phyloP scores from a whole-genome alignment of 805 yeast genomes.

The Zygoascus biomembranicola region DNA sequence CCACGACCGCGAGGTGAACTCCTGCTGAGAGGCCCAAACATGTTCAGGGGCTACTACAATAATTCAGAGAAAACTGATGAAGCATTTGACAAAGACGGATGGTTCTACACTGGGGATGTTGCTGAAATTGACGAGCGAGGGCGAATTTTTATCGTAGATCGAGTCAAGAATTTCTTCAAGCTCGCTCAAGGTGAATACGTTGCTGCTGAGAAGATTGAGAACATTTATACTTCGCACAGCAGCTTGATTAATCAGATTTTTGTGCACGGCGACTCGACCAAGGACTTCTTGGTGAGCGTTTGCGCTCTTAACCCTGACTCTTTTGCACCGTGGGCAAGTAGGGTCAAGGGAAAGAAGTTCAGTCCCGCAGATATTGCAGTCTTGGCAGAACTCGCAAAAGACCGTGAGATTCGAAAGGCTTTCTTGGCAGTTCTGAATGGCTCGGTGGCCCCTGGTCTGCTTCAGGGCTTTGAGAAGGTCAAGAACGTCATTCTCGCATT shows the following conservation, averaged over 20 bases:
- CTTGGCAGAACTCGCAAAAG: constrained; percentile 26
- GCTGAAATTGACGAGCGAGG: constrained; percentile 46
- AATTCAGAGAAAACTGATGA: constrained; percentile 46
- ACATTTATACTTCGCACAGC: constrained; percentile 45
- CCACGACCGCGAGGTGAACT: constrained; percentile 51
- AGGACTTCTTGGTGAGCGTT: constrained; percentile 50
- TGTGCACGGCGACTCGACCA: constrained; percentile 56
- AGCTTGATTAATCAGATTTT: constrained; percentile 47
- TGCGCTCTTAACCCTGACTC: constrained; percentile 51
- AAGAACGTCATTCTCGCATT: constrained; percentile 44
- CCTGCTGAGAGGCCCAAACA: constrained; percentile 55
- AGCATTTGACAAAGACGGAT: constrained; percentile 48
- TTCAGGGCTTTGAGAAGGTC: constrained; percentile 58
- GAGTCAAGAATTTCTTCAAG: constrained; percentile 75
- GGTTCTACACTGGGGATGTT: constrained; percentile 65
- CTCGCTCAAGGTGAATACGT: constrained; percentile 59
- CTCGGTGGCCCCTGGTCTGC: constrained; percentile 28
- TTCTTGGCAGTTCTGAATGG: constrained; percentile 34
- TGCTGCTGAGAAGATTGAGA: constrained; percentile 70
- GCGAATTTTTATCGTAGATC: constrained; percentile 53
- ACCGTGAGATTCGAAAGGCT: constrained; percentile 29
- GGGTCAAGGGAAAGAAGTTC: constrained; percentile 27
- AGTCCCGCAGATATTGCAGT: constrained; percentile 21
- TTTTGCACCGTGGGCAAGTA: constrained; percentile 25
- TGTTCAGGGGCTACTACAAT: constrained; percentile 49